These are phyloP conservation scores for Ceratocystiopsis brevicomis DNA, from an alignment of 2,329 filamentous ascomycete species.

Conservation along the genomic window DNA sequence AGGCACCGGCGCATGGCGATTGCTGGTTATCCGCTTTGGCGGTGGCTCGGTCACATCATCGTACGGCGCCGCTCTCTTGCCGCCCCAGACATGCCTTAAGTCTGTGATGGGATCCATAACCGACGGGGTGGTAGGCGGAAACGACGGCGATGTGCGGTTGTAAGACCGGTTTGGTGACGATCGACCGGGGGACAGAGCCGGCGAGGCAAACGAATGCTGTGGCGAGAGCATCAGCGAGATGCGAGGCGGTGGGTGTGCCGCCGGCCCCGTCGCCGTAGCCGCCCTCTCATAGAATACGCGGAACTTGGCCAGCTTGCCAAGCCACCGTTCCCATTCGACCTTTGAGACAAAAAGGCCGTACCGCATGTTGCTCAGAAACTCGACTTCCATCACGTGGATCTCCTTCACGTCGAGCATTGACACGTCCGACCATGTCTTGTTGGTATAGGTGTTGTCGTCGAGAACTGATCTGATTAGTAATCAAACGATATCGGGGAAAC, in stretches of 20 bases:
- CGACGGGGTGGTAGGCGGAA: too few species aligned
- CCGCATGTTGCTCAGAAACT: slow-evolving; percentile 95
- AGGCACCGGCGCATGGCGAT: too few species aligned
- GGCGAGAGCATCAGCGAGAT: too few species aligned
- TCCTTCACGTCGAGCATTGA: slow-evolving; percentile 85
- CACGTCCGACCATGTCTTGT: slow-evolving; percentile 98
- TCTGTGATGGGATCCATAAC: too few species aligned
- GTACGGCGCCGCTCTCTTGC: slow-evolving; percentile 22
- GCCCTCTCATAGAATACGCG: slow-evolving; percentile 65
- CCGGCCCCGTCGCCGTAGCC: background rate
- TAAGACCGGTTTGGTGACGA: too few species aligned
- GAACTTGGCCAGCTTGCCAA: slow-evolving; percentile 64
- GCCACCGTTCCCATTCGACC: slow-evolving; percentile 74
- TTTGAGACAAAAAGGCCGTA: slow-evolving; percentile 81
- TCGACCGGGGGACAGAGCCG: too few species aligned
- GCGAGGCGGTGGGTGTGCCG: background rate
- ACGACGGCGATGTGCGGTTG: too few species aligned
- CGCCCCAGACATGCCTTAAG: background rate
- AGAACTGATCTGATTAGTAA: slow-evolving; percentile 37
- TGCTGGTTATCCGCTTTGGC: slow-evolving; percentile 25
- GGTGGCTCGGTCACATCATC: slow-evolving; percentile 32
- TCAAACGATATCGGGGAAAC: background rate
- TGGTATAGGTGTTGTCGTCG: slow-evolving; percentile 97
- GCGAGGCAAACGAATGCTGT: too few species aligned
- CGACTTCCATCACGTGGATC: slow-evolving; percentile 99